A percentile compares a stretch with the other conserved stretches of the same genome.
Conservation (phyloP, 805 yeast genomes). For the Candida boleticola region DNA sequence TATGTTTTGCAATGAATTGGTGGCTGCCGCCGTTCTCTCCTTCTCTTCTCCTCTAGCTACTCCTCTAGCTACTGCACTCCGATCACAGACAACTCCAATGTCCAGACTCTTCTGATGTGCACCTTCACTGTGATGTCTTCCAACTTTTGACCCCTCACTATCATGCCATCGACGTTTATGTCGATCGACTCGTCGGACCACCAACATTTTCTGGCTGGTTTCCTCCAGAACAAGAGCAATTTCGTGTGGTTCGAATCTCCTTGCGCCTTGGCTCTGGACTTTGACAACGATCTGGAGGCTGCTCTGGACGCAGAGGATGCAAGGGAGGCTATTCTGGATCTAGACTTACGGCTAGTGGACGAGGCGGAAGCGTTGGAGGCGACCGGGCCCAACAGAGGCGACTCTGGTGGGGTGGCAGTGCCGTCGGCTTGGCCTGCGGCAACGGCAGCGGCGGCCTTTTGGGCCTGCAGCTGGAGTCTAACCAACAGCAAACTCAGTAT, state of each 20-base stretch:
- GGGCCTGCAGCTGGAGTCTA: constrained; percentile 38
- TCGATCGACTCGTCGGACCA: constrained; percentile 73
- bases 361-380: constrained; percentile 36
- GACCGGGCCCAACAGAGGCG: constrained; percentile 44
- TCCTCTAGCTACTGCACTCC: constrained; percentile 69
- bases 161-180: constrained; percentile 31
- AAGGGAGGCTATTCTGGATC: constrained; percentile 58
- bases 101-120: constrained; percentile 95
- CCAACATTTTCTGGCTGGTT: constrained; percentile 99
- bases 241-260: constrained; percentile 50
- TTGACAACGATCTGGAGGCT: constrained; percentile 57
- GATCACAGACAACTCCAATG: constrained; percentile 84
- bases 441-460: not conserved
- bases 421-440: constrained; percentile 12
- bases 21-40: no score
- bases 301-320: constrained; percentile 57
- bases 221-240: constrained; percentile 88
- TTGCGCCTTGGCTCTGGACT: constrained; percentile 36
- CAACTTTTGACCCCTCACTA: constrained; percentile 15
- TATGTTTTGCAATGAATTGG: not conserved
- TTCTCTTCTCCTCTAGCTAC: not conserved
- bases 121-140: constrained; percentile 51
- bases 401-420: constrained; percentile 36
- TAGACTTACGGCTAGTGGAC: constrained; percentile 39
- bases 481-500: constrained; percentile 78